phyloP scores from a whole-genome alignment of 176 grass and related monocot species.

The Neostapfia colusana region DNA sequence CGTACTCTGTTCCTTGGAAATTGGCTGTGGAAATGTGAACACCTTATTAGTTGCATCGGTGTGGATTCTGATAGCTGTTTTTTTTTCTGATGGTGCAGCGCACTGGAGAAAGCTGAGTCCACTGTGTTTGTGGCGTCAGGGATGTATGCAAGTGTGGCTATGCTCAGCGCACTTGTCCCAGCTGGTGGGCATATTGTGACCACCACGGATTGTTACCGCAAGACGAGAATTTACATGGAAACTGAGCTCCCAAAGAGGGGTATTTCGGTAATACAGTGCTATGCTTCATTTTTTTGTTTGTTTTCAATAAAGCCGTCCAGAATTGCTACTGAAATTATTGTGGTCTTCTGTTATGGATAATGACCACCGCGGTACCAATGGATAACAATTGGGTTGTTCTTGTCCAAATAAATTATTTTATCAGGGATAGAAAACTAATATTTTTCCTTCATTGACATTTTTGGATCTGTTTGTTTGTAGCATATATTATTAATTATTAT shows the following conservation, averaged over 20 bases:
- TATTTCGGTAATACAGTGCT: constrained; percentile 63
- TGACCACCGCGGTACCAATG: background rate
- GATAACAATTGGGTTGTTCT: background rate
- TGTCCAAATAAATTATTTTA: background rate
- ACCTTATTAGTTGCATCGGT: constrained; percentile 8
- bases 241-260: constrained; percentile 95
- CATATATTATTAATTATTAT: background rate
- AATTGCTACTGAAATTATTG: background rate
- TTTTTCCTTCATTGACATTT: background rate
- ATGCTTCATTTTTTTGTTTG: constrained; percentile 28
- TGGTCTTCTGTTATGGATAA: background rate
- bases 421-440: background rate
- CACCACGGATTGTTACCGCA: constrained; percentile 94
- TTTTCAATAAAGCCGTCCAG: background rate
- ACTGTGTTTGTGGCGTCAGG: constrained; percentile 94
- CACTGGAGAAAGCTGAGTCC: constrained; percentile 93
- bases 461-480: background rate
- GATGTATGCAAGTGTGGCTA: constrained; percentile 96
- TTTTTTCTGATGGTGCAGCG: constrained; percentile 55
- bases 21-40: constrained; percentile 9
- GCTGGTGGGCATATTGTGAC: constrained; percentile 90
- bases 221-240: constrained; percentile 95
- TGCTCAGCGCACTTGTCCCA: constrained; percentile 81
- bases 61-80: constrained; percentile 23
- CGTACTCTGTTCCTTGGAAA: background rate